These are phyloP conservation scores for Xylaria hypoxylon DNA, from an alignment of 2,329 filamentous ascomycete genomes.

Conservation along the genomic window DNA sequence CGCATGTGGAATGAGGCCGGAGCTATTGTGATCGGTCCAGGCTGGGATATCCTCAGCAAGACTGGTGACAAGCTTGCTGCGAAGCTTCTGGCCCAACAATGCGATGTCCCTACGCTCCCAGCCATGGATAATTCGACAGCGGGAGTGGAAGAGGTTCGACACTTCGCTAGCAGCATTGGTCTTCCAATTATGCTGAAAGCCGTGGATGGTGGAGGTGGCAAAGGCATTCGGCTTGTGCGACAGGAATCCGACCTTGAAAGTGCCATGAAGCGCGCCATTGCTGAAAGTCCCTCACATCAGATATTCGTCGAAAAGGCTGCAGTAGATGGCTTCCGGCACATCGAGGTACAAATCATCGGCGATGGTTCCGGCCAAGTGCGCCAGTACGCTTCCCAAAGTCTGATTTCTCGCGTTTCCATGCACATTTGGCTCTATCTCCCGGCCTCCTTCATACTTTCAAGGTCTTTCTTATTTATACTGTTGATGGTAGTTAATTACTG, in stretches of 20 bases:
- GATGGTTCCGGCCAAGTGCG: constrained; percentile 70
- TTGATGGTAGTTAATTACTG: background rate
- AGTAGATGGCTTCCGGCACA: constrained; percentile 68
- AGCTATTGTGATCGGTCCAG: constrained; percentile 69
- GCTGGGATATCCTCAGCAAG: constrained; percentile 62
- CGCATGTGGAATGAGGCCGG: constrained; percentile 60
- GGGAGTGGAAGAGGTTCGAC: constrained; percentile 63
- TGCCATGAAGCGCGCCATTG: constrained; percentile 62
- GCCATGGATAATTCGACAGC: constrained; percentile 43
- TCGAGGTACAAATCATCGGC: constrained; percentile 67
- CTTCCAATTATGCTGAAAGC: constrained; percentile 67
- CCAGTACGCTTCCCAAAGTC: constrained; percentile 44
- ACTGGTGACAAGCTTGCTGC: constrained; percentile 44
- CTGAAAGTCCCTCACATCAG: constrained; percentile 68
- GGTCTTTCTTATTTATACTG: background rate
- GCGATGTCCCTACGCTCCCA: constrained; percentile 57
- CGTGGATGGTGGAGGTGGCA: constrained; percentile 71
- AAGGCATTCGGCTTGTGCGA: constrained; percentile 67
- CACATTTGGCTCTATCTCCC: too few species aligned
- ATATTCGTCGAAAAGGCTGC: constrained; percentile 70
- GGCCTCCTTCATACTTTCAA: too few species aligned
- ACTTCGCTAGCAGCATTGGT: constrained; percentile 53
- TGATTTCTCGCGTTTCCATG: background rate
- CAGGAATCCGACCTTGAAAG: constrained; percentile 57
- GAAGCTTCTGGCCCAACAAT: constrained; percentile 54